These are phyloP conservation scores for Neoarthrinium moseri DNA, from an alignment of 2,329 filamentous ascomycete genomes.

Conservation along the genomic window DNA sequence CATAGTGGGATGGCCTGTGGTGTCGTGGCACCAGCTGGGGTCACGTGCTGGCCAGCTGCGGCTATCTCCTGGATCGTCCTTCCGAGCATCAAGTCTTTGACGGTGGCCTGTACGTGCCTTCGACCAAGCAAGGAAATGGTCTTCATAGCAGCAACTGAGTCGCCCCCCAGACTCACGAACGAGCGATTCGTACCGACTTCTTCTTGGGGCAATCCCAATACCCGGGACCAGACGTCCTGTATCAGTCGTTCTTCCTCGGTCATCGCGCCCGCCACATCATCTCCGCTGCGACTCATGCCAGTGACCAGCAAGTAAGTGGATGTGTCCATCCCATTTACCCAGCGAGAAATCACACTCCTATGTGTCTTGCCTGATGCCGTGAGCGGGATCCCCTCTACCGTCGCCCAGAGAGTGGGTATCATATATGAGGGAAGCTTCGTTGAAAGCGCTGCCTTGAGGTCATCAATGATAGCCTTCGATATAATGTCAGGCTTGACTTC, in stretches of 20 bases:
- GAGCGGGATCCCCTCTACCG: conserved; percentile 11
- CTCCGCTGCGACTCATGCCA: background rate
- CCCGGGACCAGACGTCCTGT: conserved; percentile 7
- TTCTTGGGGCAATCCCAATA: background rate
- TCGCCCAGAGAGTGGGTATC: conserved; percentile 12
- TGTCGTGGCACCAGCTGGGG: background rate
- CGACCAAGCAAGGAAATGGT: background rate
- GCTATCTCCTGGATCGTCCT: conserved; percentile 7
- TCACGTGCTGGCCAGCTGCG: background rate
- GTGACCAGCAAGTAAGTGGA: background rate
- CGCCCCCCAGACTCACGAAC: conserved; percentile 9
- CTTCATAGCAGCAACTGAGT: conserved; percentile 12
- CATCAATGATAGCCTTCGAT: background rate
- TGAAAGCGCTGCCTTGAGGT: background rate
- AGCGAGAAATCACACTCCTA: conserved; percentile 4
- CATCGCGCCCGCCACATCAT: background rate
- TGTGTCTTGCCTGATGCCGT: conserved; percentile 15
- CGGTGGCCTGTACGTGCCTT: background rate
- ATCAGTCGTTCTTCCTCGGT: conserved; percentile 2
- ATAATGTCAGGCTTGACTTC: conserved; percentile 24
- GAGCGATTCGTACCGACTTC: conserved; percentile 3
- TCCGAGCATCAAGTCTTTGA: conserved; percentile 8
- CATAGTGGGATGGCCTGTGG: background rate
- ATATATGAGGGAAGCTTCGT: conserved; percentile 15
- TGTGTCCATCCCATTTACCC: conserved; percentile 13